phyloP scores from a whole-genome alignment of 2,329 filamentous ascomycete species.

The Claviceps maximensis region DNA sequence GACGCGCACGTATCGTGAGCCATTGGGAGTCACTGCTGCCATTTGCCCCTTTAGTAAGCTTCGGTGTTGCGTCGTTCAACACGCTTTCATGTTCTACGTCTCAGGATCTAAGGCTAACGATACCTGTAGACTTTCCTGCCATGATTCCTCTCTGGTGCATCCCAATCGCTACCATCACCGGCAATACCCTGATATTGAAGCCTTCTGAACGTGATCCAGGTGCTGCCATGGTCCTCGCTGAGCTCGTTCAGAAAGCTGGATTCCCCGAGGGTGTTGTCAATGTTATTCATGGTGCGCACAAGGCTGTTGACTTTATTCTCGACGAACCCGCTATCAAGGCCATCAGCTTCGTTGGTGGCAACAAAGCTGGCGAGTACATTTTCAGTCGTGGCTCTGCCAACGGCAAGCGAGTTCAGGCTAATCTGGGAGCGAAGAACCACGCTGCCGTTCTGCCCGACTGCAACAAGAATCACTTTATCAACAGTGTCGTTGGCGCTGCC shows the following conservation, averaged over 20 bases:
- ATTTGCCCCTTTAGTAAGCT: slow-evolving; percentile 72
- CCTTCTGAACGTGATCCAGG: slow-evolving; percentile 77
- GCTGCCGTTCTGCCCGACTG: slow-evolving; percentile 72
- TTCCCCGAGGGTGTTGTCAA: slow-evolving; percentile 75
- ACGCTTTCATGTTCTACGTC: not conserved
- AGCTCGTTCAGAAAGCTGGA: slow-evolving; percentile 66
- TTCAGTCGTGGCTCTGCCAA: slow-evolving; percentile 66
- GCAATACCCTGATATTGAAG: slow-evolving; percentile 76
- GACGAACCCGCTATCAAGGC: slow-evolving; percentile 79
- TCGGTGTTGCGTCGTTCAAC: not conserved
- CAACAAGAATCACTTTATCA: slow-evolving; percentile 83
- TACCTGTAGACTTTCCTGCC: slow-evolving; percentile 61
- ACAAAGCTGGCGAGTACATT: slow-evolving; percentile 83
- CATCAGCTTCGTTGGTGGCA: slow-evolving; percentile 73
- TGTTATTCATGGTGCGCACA: slow-evolving; percentile 67
- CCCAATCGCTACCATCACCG: slow-evolving; percentile 69
- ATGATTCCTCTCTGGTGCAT: slow-evolving; percentile 93
- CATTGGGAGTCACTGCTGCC: slow-evolving; percentile 66
- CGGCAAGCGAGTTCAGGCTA: slow-evolving; percentile 79
- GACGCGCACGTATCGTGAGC: slow-evolving; percentile 70
- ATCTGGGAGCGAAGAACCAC: slow-evolving; percentile 81
- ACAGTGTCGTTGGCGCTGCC: slow-evolving; percentile 70
- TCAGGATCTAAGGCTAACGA: slow-evolving; percentile 5
- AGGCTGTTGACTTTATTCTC: slow-evolving; percentile 74
- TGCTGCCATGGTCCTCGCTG: slow-evolving; percentile 72